Conservation (phyloP, 768 basidiomycete genomes). For the Peribolospora kevripleyi region DNA sequence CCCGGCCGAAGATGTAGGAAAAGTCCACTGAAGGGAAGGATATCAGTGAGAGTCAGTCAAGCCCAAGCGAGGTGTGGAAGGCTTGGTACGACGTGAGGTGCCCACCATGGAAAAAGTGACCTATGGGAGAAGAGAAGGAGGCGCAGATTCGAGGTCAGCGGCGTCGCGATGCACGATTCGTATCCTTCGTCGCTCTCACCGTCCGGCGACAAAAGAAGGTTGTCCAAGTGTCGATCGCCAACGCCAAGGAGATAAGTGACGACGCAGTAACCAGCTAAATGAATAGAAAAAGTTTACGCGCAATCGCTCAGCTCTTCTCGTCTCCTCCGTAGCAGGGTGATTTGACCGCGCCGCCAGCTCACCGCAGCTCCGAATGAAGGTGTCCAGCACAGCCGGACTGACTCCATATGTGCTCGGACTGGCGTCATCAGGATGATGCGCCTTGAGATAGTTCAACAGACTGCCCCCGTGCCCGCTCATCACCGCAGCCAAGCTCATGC, state of each 20-base stretch:
- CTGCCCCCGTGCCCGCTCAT: slow-evolving; percentile 58
- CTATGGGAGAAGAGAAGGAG: slow-evolving; percentile 18
- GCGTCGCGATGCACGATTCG: not conserved
- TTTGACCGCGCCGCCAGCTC: slow-evolving; percentile 15
- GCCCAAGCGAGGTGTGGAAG: not conserved
- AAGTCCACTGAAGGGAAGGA: slow-evolving; percentile 52
- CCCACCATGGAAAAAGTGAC: slow-evolving; percentile 88
- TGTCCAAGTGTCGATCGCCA: slow-evolving; percentile 90
- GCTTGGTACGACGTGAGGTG: not conserved
- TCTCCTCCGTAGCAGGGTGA: not conserved
- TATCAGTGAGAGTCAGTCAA: not conserved
- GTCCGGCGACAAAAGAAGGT: slow-evolving; percentile 73
- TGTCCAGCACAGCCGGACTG: slow-evolving; percentile 82
- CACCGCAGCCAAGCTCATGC: slow-evolving; percentile 84
- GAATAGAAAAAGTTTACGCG: not conserved
- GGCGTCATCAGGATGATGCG: slow-evolving; percentile 73
- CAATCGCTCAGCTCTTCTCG: not conserved
- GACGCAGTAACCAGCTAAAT: slow-evolving; percentile 85
- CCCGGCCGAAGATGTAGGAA: slow-evolving; percentile 89
- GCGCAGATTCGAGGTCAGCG: not conserved
- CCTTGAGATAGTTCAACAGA: slow-evolving; percentile 63
- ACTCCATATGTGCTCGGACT: slow-evolving; percentile 86
- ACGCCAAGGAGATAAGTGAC: slow-evolving; percentile 90
- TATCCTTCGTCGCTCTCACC: slow-evolving; percentile 27
- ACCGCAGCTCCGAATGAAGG: slow-evolving; percentile 93